A percentile compares a stretch with the other conserved stretches of the same genome.
phyloP scores from a whole-genome alignment of 371 early-diverging fungal genomes.

The Mucor saturninus region DNA sequence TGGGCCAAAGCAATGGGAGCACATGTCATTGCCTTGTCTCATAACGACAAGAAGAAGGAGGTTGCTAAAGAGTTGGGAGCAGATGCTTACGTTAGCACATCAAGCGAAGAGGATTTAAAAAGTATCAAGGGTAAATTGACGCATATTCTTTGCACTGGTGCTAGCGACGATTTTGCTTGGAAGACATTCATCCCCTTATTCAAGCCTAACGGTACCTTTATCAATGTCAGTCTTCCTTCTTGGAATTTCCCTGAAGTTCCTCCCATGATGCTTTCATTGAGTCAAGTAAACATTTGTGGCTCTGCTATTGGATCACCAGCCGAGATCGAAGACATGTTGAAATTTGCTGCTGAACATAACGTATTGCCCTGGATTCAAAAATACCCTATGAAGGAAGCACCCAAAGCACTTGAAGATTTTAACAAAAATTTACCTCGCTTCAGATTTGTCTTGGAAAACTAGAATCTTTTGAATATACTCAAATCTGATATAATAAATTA shows the following conservation, averaged over 20 bases:
- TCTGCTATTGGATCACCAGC: constrained; percentile 67
- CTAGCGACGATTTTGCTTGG: constrained; percentile 41
- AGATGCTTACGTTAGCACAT: constrained; percentile 37
- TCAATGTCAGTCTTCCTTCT: constrained; percentile 70
- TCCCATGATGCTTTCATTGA: constrained; percentile 21
- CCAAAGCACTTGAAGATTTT: constrained; percentile 61
- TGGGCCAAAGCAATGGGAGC: constrained; percentile 69
- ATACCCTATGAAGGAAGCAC: constrained; percentile 61
- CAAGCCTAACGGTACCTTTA: constrained; percentile 43
- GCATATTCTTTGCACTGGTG: constrained; percentile 48
- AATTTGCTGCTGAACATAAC: constrained; percentile 66
- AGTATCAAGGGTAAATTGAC: constrained; percentile 42
- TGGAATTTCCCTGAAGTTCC: constrained; percentile 37
- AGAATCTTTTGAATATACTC: background rate
- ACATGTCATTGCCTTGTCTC: constrained; percentile 54
- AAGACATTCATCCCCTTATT: constrained; percentile 36
- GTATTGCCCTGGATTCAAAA: constrained; percentile 67
- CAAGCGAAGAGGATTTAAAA: constrained; percentile 57
- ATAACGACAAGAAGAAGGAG: constrained; percentile 40
- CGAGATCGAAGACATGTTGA: constrained; percentile 62
- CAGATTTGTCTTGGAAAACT: constrained; percentile 62
- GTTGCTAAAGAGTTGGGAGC: constrained; percentile 40
- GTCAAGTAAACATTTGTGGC: constrained; percentile 59
- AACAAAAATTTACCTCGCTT: constrained; percentile 64
- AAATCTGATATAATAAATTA: background rate